Evolutionary conservation across 352 stramenopile species (phyloP), one percentile per base, ranked within the genome.

Genomic region (Blastocystis sp.): DNA sequence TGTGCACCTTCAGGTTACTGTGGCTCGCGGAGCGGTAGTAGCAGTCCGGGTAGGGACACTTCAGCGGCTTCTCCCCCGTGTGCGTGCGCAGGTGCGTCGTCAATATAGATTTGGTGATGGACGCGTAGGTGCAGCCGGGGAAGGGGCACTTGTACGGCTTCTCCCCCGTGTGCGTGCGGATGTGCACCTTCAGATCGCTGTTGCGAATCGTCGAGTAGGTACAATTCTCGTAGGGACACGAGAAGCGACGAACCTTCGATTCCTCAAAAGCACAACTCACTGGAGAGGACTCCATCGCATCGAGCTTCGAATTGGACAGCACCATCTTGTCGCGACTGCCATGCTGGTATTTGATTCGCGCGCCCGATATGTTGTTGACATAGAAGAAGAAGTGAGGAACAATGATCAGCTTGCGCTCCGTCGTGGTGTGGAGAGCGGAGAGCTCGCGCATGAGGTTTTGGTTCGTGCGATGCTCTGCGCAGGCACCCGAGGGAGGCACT

Each of bases 71-170:
- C 38, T 88, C 78, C 2, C 78, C 78, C 21, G 78, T 88, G 56
- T 88, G 78, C 2, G 62, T 88, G 4, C 78, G 78, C 45, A 77
- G 28, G 56, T 88, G 78, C 4, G 78, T 88, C 9, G 41, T 76
- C 78, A 88, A 9, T 38, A 79, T 76, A 2, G 64, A 76, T 23
- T 88, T 88, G 3, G 78, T 88, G 45, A 79, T 88, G 4, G 78
- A 76, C 34, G 78, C 78, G 60, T 88, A 88, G 4, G 38, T 66
- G 56, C 78, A 88, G 9, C 78, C 78, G 10, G 78, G 78, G 66
- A 67, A 88, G 5, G 78, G 38, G 62, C 78, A 88, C 48, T 88
- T 88, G 52, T 88, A 88, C 9, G 78, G 78, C 60, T 88, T 88
- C 52, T 88, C 78, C 66, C 78, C 78, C 1, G 78, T 88, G 52